Percentiles rank a stretch among this genome's conserved stretches.
These are phyloP conservation scores for Epichloe typhina DNA, from an alignment of 2,329 filamentous ascomycete genomes.

Conservation along the genomic window DNA sequence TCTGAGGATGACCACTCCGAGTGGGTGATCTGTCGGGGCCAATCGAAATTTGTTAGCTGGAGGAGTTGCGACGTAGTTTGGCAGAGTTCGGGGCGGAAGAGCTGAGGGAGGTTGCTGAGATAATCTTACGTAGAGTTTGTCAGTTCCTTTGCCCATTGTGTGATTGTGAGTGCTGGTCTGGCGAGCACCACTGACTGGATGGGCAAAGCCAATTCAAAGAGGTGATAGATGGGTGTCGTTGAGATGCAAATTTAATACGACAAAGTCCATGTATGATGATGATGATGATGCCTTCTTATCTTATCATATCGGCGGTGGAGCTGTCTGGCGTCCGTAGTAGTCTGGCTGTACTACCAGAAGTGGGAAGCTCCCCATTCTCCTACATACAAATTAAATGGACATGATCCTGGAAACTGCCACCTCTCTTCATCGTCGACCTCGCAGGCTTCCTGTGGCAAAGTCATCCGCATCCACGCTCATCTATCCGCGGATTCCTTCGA, in stretches of 20 bases:
- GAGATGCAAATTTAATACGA: neutral
- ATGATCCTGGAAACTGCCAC: neutral
- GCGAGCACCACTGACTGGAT: neutral
- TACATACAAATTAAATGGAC: no score
- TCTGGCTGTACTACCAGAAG: neutral
- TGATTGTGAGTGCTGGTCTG: neutral
- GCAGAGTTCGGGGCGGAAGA: neutral
- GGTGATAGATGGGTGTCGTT: neutral
- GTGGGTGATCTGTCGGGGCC: constrained; percentile 59
- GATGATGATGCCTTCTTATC: neutral
- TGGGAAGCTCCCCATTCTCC: no score
- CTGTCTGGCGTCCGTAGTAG: neutral
- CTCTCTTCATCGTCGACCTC: neutral
- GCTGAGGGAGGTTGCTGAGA: neutral
- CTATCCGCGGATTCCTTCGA: neutral
- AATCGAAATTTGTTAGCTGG: constrained; percentile 1
- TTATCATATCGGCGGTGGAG: neutral
- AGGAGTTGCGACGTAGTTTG: neutral
- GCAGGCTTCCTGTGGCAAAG: neutral
- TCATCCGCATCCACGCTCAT: neutral
- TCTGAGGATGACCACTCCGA: constrained; percentile 93
- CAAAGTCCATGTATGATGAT: no score
- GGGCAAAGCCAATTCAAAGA: neutral
- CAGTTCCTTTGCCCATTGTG: constrained; percentile 30
- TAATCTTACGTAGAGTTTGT: constrained; percentile 29